Evolutionary conservation across 2,329 filamentous ascomycete species (phyloP), one percentile per base, ranked within the genome.

Genomic region (Aspergillus sp.): DNA sequence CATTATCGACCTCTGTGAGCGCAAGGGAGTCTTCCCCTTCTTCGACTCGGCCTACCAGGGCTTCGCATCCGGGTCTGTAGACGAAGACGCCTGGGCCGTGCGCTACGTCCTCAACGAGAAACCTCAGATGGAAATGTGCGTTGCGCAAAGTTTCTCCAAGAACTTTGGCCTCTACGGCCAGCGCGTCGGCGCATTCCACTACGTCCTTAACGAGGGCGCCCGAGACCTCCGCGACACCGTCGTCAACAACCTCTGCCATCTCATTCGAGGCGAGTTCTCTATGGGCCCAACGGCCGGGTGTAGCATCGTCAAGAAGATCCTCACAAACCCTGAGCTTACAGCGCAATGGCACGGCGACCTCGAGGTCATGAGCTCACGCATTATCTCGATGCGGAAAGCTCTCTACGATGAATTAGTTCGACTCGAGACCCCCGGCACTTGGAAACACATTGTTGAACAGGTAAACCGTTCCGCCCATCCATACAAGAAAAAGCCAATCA

Each of bases 1-100:
- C 77, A 85, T 98, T 59, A 91, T 92, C 50, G 78, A 83, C 44
- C 74, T 97, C 43, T 88, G 97, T 73, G 85, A 85, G 70, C 77
- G 85, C 70, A 95, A 90, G 81, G 86, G 86, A 64, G 90, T 96
- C 75, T 96, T 98, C 79, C 93, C 93, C 66, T 97, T 98, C 85
- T 98, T 99, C 77, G 95, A 99, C 81, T 91, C 87, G 59, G 93
- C 93, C 55, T 99, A 99, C 81, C 95, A 98, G 78, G 95, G 95
- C 45, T 99, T 98, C 71, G 93, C 93, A 2, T 96, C 93, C 3
- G 95, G 95, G 50, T 88, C 95, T 71, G 84, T 96, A 36, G 85
- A 85, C 66, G 86, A 88, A 58, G 95, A 99, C 72, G 91, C 90
- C 60, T 91, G 88, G 81, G 91, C 93, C 13, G 87, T 98, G 61